A percentile compares a stretch with the other conserved stretches of the same genome.
Evolutionary conservation across 371 early-diverging fungal species (phyloP).

Genomic region (Circinella minor): DNA sequence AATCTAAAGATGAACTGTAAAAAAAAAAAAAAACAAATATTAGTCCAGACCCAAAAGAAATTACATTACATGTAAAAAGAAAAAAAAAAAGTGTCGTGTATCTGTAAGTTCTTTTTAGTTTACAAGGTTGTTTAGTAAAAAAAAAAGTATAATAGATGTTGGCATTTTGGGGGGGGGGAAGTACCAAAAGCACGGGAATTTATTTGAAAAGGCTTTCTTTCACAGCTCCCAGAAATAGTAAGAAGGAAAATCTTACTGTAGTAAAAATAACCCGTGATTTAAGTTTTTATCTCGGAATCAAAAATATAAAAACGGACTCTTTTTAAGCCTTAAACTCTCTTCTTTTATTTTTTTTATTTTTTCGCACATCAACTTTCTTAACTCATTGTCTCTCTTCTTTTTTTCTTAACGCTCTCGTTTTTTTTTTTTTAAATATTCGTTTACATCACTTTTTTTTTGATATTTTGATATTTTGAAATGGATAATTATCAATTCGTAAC

Average conservation of each 20-base stretch:
- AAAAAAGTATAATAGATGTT: neutral
- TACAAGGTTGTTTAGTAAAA: constrained; percentile 8
- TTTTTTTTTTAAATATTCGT: neutral
- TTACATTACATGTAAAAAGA: too few species aligned
- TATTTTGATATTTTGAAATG: constrained; percentile 8
- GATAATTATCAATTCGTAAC: constrained; percentile 9
- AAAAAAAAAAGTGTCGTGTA: neutral
- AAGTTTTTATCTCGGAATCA: too few species aligned
- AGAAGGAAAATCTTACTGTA: neutral
- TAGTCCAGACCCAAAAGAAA: too few species aligned
- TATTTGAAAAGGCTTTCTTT: neutral
- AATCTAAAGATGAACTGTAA: too few species aligned
- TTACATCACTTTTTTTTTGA: neutral
- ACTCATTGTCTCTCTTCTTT: neutral
- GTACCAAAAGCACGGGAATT: constrained; percentile 2
- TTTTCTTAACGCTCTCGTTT: neutral
- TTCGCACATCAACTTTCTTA: neutral
- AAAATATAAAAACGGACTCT: too few species aligned
- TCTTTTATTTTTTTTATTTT: too few species aligned
- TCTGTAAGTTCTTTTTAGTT: neutral
- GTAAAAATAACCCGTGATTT: neutral
- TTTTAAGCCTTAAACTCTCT: neutral
- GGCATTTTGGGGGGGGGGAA: constrained; percentile 6
- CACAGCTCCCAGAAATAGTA: neutral
- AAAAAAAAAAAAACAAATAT: too few species aligned